A percentile compares a stretch with the other conserved stretches of the same genome.
Evolutionary conservation across 257 asterid genomes (phyloP).

Genomic region (Jacaranda mimosifolia): DNA sequence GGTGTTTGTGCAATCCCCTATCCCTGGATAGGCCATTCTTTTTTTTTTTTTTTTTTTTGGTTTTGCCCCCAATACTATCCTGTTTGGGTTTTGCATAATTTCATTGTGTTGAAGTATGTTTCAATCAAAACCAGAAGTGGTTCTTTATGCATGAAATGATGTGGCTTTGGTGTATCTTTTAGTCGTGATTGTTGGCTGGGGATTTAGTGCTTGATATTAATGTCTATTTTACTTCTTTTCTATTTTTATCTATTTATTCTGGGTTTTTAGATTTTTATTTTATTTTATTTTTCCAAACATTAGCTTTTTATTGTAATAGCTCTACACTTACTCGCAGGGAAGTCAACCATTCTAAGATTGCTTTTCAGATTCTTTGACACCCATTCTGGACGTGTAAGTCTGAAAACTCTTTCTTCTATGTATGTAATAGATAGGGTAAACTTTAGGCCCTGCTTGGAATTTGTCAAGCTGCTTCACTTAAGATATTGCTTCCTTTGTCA

Average conservation of each 20-base stretch:
- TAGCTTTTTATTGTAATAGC: slow-evolving; percentile 23
- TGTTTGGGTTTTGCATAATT: background rate
- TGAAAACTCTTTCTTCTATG: slow-evolving; percentile 13
- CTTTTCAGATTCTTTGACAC: slow-evolving; percentile 91
- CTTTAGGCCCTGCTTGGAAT: slow-evolving; percentile 19
- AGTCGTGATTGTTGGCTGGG: slow-evolving; percentile 27
- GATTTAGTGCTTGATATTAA: slow-evolving; percentile 25
- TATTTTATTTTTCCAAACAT: background rate
- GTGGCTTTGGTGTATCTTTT: slow-evolving; percentile 17
- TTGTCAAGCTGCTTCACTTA: slow-evolving; percentile 19
- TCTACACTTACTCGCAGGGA: slow-evolving; percentile 62
- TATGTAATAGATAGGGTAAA: slow-evolving; percentile 1
- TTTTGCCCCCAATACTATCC: background rate
- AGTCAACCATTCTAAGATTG: slow-evolving; percentile 94
- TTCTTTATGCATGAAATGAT: slow-evolving; percentile 20
- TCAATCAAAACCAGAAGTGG: background rate
- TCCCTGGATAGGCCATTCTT: background rate
- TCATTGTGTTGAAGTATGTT: background rate
- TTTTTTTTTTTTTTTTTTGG: background rate
- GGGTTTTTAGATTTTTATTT: background rate
- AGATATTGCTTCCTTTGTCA: slow-evolving; percentile 12
- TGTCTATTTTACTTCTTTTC: slow-evolving; percentile 26
- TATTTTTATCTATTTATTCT: background rate
- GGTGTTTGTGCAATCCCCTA: slow-evolving; percentile 1
- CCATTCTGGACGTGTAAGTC: slow-evolving; percentile 83